Percentiles rank a stretch among this genome's conserved stretches.
Conservation (phyloP, 345 rosid genomes). For the Populus alba region DNA sequence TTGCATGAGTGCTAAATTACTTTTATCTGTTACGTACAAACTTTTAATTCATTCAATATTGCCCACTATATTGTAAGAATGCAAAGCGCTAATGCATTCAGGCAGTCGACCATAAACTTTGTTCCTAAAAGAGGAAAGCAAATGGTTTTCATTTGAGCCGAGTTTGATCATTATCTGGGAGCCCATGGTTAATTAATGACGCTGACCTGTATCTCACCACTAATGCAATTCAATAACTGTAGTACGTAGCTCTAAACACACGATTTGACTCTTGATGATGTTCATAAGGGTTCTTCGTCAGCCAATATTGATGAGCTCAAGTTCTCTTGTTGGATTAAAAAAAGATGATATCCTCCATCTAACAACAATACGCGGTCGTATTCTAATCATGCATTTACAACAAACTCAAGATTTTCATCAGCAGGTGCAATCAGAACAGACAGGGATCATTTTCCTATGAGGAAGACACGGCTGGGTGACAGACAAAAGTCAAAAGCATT, state of each 20-base stretch:
- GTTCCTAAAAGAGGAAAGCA: not conserved
- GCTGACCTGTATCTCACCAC: not conserved
- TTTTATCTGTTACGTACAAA: not conserved
- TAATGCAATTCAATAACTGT: no score
- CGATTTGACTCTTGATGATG: not conserved
- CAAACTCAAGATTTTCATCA: not conserved
- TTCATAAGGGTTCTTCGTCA: not conserved
- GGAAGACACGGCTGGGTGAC: not conserved
- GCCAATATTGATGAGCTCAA: not conserved
- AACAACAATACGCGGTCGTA: no score
- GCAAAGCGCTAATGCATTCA: not conserved
- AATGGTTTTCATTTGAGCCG: not conserved
- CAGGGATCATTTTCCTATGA: not conserved
- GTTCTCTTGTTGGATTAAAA: not conserved
- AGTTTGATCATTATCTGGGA: not conserved
- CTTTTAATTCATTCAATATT: not conserved
- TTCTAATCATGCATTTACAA: not conserved
- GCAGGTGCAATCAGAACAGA: not conserved
- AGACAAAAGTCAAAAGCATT: not conserved
- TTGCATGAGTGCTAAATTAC: not conserved
- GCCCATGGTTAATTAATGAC: not conserved
- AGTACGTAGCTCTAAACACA: not conserved
- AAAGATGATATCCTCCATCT: not conserved
- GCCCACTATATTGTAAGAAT: not conserved
- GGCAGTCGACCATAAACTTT: not conserved